Percentiles rank a stretch among this genome's conserved stretches.
Evolutionary conservation across 176 grass and related monocot species (phyloP).

Genomic region (Poa pratensis): DNA sequence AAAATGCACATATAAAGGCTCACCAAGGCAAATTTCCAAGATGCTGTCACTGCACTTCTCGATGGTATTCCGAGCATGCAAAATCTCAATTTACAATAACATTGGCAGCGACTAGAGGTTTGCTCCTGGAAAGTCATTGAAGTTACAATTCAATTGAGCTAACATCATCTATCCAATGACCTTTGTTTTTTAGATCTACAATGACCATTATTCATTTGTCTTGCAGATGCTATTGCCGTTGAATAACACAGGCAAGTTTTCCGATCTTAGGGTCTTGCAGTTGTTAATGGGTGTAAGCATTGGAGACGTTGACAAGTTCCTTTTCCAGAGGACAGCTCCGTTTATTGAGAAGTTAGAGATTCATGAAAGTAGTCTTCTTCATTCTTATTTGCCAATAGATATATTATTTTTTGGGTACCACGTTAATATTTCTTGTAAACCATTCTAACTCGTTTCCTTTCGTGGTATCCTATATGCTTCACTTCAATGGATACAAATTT

Average conservation of each 20-base stretch:
- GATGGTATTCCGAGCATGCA: not conserved
- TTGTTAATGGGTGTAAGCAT: not conserved
- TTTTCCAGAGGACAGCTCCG: not conserved
- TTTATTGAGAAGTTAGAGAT: slow-evolving; percentile 1
- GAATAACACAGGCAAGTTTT: slow-evolving; percentile 14
- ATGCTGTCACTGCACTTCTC: slow-evolving; percentile 1
- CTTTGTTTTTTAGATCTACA: not conserved
- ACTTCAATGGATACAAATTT: not conserved
- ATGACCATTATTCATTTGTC: not conserved
- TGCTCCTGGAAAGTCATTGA: not conserved
- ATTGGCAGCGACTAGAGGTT: not conserved
- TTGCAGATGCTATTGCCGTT: slow-evolving; percentile 11
- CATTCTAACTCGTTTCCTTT: not conserved
- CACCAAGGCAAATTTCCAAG: not conserved
- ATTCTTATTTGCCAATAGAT: not conserved
- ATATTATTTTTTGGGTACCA: not conserved
- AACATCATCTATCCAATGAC: not conserved
- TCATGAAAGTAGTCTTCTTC: not conserved
- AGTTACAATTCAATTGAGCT: not conserved
- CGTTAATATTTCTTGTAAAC: not conserved
- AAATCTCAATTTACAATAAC: not conserved
- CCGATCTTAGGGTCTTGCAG: not conserved
- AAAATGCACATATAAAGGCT: not conserved
- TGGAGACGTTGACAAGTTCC: not conserved
- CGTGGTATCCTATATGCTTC: not conserved